Evolutionary conservation across 1,284 basidiomycete species (phyloP).

Genomic region (Cutaneotrichosporon sp.): DNA sequence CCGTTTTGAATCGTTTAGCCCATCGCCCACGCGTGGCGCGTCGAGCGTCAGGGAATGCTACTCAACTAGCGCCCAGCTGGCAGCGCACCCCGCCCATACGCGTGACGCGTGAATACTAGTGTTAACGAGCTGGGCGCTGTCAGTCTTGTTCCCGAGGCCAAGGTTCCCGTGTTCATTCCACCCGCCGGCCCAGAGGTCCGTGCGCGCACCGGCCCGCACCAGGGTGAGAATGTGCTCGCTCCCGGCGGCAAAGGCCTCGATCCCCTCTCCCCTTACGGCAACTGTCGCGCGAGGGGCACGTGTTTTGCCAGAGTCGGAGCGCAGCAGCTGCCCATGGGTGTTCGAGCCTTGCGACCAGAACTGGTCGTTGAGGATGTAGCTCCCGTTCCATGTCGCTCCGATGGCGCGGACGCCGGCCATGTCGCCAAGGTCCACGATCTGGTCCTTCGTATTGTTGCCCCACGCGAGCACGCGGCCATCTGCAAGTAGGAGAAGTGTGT

Average conservation of each 20-base stretch:
- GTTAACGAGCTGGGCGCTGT: constrained; percentile 52
- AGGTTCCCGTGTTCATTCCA: constrained; percentile 97
- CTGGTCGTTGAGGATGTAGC: constrained; percentile 57
- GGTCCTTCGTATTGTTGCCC: constrained; percentile 70
- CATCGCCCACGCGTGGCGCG: background rate
- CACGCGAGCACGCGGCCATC: constrained; percentile 59
- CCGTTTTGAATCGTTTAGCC: background rate
- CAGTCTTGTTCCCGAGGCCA: constrained; percentile 62
- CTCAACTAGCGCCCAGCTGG: constrained; percentile 19
- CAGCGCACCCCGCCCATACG: constrained; percentile 22
- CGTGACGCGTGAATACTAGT: background rate
- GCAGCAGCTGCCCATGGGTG: constrained; percentile 65
- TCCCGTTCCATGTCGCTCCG: constrained; percentile 79
- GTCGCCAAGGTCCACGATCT: constrained; percentile 58
- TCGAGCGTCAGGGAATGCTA: background rate
- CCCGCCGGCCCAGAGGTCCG: constrained; percentile 74
- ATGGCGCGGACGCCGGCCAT: constrained; percentile 49
- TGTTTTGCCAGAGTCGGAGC: constrained; percentile 9
- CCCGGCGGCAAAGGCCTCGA: constrained; percentile 59
- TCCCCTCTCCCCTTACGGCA: background rate
- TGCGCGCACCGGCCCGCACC: constrained; percentile 1
- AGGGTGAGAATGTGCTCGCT: constrained; percentile 73
- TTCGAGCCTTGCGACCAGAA: constrained; percentile 65
- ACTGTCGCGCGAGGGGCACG: constrained; percentile 14
- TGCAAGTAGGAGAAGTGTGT: constrained; percentile 62